Evolutionary conservation across 805 yeast genomes (phyloP).

Genomic region (Metschnikowia cubensis): DNA sequence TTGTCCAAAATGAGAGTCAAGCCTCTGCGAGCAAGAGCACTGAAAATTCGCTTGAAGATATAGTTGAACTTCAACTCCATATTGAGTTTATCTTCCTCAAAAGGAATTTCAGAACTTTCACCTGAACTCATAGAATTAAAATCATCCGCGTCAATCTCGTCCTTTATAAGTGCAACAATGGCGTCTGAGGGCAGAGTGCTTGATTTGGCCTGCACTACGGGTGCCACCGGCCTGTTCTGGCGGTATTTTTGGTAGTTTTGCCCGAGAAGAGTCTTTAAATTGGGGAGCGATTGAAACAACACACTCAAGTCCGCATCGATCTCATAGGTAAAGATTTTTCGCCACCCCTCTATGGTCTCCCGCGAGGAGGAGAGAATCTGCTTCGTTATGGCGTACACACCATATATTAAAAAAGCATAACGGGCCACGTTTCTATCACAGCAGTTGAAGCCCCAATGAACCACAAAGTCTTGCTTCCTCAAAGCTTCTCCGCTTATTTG

Average conservation of each 20-base stretch:
- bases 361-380: conserved; percentile 40
- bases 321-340: conserved; percentile 34
- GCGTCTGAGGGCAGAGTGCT: conserved; percentile 3
- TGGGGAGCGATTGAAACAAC: conserved; percentile 42
- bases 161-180: conserved; percentile 2
- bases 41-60: conserved; percentile 39
- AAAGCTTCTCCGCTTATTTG: conserved; percentile 35
- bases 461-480: conserved; percentile 26
- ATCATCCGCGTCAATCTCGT: conserved; percentile 7
- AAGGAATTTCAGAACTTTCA: not conserved
- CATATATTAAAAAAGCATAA: conserved; percentile 34
- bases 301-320: conserved; percentile 41
- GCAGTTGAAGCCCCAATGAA: conserved; percentile 30
- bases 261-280: conserved; percentile 41
- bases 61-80: conserved; percentile 40
- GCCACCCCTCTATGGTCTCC: conserved; percentile 35
- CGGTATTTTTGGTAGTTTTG: conserved; percentile 28
- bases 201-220: not conserved
- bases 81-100: conserved; percentile 21
- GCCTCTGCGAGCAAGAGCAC: conserved; percentile 40
- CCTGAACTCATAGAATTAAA: not conserved
- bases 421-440: conserved; percentile 27
- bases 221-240: not conserved
- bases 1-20: conserved; percentile 46
- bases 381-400: conserved; percentile 34